A percentile compares a stretch with the other conserved stretches of the same genome.
These are phyloP conservation scores for Apophysomyces elegans DNA, from an alignment of 371 early-diverging fungal species.

Conservation along the genomic window DNA sequence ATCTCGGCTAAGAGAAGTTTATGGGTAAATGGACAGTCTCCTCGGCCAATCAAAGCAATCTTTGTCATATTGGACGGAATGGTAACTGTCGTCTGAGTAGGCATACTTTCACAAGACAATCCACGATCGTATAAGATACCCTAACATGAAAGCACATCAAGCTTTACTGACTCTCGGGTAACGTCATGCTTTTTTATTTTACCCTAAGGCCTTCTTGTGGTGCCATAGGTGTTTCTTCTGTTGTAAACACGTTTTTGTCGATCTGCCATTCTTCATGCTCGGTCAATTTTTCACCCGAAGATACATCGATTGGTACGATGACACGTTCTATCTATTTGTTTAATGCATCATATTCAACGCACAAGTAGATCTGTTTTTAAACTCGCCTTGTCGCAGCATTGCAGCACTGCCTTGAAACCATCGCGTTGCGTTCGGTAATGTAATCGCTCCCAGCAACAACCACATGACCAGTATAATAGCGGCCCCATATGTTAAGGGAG, in stretches of 20 bases:
- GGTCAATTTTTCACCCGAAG: background rate
- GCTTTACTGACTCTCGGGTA: too few relatives aligned
- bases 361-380: too few relatives aligned
- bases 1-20: conserved; percentile 32
- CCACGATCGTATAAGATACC: conserved; percentile 32
- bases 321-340: conserved; percentile 13
- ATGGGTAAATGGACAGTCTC: conserved; percentile 31
- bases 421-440: conserved; percentile 23
- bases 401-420: conserved; percentile 23
- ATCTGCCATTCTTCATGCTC: conserved; percentile 26
- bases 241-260: conserved; percentile 8
- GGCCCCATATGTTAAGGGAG: conserved; percentile 22
- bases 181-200: background rate
- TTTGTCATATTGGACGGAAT: conserved; percentile 19
- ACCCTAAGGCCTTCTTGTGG: conserved; percentile 25
- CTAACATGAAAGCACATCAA: background rate
- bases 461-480: conserved; percentile 23
- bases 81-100: too few relatives aligned
- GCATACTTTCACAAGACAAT: conserved; percentile 16
- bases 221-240: conserved; percentile 19
- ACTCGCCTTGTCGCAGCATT: conserved; percentile 26
- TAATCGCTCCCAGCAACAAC: conserved; percentile 29
- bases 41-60: conserved; percentile 32
- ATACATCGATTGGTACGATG: conserved; percentile 15
- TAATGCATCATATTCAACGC: background rate